Evolutionary conservation across 805 yeast genomes (phyloP).

Genomic region (Candida tammaniensis): DNA sequence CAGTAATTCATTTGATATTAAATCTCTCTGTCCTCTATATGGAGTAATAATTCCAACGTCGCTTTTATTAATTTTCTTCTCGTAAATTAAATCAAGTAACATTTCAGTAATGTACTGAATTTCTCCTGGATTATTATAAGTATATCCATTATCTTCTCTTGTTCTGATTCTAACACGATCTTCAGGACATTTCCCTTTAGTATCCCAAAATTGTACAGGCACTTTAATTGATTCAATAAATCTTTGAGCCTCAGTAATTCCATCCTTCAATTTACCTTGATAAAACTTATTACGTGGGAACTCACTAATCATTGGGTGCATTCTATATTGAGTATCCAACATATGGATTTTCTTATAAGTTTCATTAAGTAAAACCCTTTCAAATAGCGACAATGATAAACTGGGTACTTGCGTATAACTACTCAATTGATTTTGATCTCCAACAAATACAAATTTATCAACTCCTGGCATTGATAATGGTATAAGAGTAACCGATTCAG

Average conservation of each 20-base stretch:
- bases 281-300: constrained; percentile 56
- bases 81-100: constrained; percentile 49
- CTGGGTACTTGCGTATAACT: constrained; percentile 69
- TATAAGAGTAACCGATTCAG: constrained; percentile 68
- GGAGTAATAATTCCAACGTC: constrained; percentile 71
- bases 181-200: constrained; percentile 48
- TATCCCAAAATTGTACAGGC: constrained; percentile 63
- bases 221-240: constrained; percentile 40
- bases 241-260: constrained; percentile 55
- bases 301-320: constrained; percentile 63
- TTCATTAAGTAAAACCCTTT: constrained; percentile 61
- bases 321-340: constrained; percentile 68
- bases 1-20: constrained; percentile 49
- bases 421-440: constrained; percentile 74
- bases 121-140: constrained; percentile 58
- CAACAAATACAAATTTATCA: constrained; percentile 65
- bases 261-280: constrained; percentile 49
- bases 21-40: constrained; percentile 72
- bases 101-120: constrained; percentile 45
- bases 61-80: constrained; percentile 46
- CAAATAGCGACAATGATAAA: constrained; percentile 64
- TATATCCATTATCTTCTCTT: constrained; percentile 52
- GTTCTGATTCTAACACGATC: constrained; percentile 45
- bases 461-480: constrained; percentile 70
- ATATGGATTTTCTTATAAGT: constrained; percentile 59